Evolutionary conservation across 345 rosid species (phyloP).

Genomic region (Iberis pinnata): DNA sequence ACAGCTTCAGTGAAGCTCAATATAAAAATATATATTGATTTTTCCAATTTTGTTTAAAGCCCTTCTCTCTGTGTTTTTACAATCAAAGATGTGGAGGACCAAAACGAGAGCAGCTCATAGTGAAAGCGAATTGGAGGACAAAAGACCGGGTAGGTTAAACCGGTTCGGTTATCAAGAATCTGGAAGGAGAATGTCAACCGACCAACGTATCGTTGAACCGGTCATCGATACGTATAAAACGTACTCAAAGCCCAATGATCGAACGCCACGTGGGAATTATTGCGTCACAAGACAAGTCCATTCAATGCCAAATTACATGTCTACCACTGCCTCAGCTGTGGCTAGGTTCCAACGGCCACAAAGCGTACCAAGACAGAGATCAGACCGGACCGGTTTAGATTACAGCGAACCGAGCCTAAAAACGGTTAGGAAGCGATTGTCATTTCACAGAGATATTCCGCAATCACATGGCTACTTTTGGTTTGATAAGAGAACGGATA

Average conservation of each 20-base stretch:
- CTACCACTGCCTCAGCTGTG: conserved; percentile 61
- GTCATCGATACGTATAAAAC: conserved; percentile 49
- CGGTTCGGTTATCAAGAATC: conserved; percentile 31
- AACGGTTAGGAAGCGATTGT: conserved; percentile 16
- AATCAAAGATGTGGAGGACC: conserved; percentile 41
- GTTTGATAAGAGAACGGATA: neutral
- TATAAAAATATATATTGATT: too few species aligned
- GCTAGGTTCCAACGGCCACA: conserved; percentile 49
- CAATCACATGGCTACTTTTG: conserved; percentile 12
- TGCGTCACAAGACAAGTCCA: conserved; percentile 17
- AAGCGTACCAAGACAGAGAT: conserved; percentile 61
- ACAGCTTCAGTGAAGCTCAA: conserved; percentile 35
- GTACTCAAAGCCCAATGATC: conserved; percentile 23
- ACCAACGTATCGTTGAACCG: conserved; percentile 42
- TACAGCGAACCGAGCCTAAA: conserved; percentile 1
- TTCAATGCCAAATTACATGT: conserved; percentile 63
- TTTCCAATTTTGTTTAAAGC: too few species aligned
- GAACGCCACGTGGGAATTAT: neutral
- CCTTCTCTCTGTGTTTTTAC: neutral
- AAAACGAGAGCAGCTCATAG: conserved; percentile 32
- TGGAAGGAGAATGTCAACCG: conserved; percentile 51
- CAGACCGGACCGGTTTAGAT: conserved; percentile 11
- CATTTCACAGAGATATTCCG: conserved; percentile 14
- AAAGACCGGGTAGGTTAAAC: conserved; percentile 30
- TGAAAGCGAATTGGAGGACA: conserved; percentile 49